phyloP scores from a whole-genome alignment of 208 protist genomes.

The Trypanosoma avium region DNA sequence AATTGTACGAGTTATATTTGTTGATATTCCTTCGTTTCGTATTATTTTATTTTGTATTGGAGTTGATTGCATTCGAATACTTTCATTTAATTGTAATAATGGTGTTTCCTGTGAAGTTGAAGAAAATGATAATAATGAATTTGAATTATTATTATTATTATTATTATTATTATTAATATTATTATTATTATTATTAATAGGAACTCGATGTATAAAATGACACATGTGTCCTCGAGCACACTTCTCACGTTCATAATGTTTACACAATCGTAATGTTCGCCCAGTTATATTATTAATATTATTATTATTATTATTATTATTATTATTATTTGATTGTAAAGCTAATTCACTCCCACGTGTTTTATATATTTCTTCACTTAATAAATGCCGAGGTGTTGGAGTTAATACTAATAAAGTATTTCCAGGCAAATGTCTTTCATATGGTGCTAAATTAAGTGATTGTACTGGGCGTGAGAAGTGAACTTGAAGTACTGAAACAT shows the following conservation, averaged over 20 bases:
- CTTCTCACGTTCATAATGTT: slow-evolving; percentile 68
- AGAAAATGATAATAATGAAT: too few species aligned
- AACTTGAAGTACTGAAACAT: too few species aligned
- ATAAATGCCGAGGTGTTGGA: slow-evolving; percentile 29
- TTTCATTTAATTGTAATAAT: too few species aligned
- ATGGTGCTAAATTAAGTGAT: too few species aligned
- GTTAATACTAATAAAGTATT: slow-evolving; percentile 56
- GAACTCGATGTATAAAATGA: slow-evolving; percentile 66
- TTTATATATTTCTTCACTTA: slow-evolving; percentile 40
- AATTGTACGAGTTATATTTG: too few species aligned
- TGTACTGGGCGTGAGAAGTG: too few species aligned
- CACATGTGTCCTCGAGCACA: slow-evolving; percentile 56
- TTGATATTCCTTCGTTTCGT: too few species aligned
- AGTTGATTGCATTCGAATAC: too few species aligned
- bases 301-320: slow-evolving; percentile 10
- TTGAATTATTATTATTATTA: background rate
- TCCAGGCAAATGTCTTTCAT: slow-evolving; percentile 25
- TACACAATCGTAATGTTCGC: slow-evolving; percentile 62
- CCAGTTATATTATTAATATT: background rate
- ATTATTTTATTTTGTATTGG: too few species aligned
- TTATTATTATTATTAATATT: background rate
- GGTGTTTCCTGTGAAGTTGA: too few species aligned
- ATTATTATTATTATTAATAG: slow-evolving; percentile 19
- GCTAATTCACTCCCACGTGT: slow-evolving; percentile 38
- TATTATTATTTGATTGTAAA: slow-evolving; percentile 43